Evolutionary conservation across 306 rosid species (phyloP).

Genomic region (Trifolium repens): DNA sequence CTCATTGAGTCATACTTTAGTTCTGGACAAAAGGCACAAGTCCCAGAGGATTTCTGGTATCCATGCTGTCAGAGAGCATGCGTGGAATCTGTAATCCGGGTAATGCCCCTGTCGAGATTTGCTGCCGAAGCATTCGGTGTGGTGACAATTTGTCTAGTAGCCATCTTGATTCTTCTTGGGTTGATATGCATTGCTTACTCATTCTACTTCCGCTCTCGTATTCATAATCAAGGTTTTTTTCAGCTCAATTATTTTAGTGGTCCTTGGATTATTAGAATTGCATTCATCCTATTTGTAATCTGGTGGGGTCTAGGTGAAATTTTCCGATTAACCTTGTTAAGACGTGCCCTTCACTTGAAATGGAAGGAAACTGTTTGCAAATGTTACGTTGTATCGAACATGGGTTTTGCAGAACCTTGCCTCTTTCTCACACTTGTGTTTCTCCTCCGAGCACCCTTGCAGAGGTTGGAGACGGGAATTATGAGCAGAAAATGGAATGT

Average conservation of each 20-base stretch:
- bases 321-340: slow-evolving; percentile 70
- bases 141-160: slow-evolving; percentile 91
- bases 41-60: slow-evolving; percentile 69
- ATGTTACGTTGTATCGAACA: slow-evolving; percentile 86
- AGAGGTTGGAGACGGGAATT: slow-evolving; percentile 76
- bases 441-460: slow-evolving; percentile 92
- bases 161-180: slow-evolving; percentile 82
- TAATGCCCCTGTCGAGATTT: slow-evolving; percentile 98
- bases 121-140: slow-evolving; percentile 99
- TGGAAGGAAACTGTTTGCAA: slow-evolving; percentile 94
- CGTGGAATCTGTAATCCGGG: slow-evolving; percentile 98
- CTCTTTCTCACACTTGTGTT: slow-evolving; percentile 89
- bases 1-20: slow-evolving; percentile 39
- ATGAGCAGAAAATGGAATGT: slow-evolving; percentile 79
- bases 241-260: slow-evolving; percentile 92
- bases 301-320: slow-evolving; percentile 98
- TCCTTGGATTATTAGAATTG: slow-evolving; percentile 92
- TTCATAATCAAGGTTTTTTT: slow-evolving; percentile 62
- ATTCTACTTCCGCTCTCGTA: slow-evolving; percentile 82
- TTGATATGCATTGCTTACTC: slow-evolving; percentile 80
- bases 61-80: slow-evolving; percentile 99
- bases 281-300: slow-evolving; percentile 75
- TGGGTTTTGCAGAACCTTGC: slow-evolving; percentile 99
- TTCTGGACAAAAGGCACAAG: slow-evolving; percentile 55
- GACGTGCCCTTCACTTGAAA: slow-evolving; percentile 62